These are phyloP conservation scores for Cutaneotrichosporon cyanovorans DNA, from an alignment of 1,284 basidiomycete species.

Conservation along the genomic window DNA sequence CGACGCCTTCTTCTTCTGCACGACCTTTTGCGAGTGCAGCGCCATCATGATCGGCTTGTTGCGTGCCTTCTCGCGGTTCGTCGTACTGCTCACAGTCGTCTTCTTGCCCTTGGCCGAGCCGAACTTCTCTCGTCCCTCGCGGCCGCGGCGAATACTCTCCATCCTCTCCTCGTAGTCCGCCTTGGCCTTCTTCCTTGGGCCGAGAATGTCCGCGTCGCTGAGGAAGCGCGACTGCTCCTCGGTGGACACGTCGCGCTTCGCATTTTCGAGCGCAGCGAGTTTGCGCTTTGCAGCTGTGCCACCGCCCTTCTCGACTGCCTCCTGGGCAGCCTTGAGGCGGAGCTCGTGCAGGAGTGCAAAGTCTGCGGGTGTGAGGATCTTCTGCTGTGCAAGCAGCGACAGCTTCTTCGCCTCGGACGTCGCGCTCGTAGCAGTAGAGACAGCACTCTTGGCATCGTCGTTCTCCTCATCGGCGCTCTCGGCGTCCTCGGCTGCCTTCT, in stretches of 20 bases:
- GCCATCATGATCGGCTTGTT: slow-evolving; percentile 94
- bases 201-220: slow-evolving; percentile 86
- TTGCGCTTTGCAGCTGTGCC: slow-evolving; percentile 79
- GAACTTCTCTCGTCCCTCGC: slow-evolving; percentile 94
- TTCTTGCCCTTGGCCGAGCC: slow-evolving; percentile 83
- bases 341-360: slow-evolving; percentile 90
- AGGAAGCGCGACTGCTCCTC: slow-evolving; percentile 60
- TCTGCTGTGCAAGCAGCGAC: slow-evolving; percentile 45
- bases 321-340: slow-evolving; percentile 69
- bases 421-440: slow-evolving; percentile 34
- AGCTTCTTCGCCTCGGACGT: slow-evolving; percentile 43
- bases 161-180: slow-evolving; percentile 91
- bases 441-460: slow-evolving; percentile 38
- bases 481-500: slow-evolving; percentile 33
- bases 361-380: slow-evolving; percentile 95
- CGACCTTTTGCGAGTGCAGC: slow-evolving; percentile 49
- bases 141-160: slow-evolving; percentile 81
- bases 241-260: slow-evolving; percentile 52
- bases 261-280: slow-evolving; percentile 65
- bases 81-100: slow-evolving; percentile 70
- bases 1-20: slow-evolving; percentile 78
- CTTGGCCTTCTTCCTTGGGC: slow-evolving; percentile 89
- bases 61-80: slow-evolving; percentile 79
- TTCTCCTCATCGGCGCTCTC: slow-evolving; percentile 30
- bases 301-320: slow-evolving; percentile 63